These are phyloP conservation scores for Aspergillus texensis DNA, from an alignment of 2,329 filamentous ascomycete genomes.

Conservation along the genomic window DNA sequence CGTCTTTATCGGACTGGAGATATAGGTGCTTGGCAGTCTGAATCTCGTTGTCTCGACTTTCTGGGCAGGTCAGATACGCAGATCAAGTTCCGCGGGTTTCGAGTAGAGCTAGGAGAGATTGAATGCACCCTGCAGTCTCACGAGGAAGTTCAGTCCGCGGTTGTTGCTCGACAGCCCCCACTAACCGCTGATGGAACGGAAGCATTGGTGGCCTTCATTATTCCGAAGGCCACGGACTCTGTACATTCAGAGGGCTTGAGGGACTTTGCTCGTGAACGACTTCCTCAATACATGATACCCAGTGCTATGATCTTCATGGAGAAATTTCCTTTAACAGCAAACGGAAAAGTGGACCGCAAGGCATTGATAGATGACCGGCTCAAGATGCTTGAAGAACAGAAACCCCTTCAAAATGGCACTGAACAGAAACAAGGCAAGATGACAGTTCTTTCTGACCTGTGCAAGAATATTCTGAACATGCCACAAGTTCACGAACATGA, in stretches of 20 bases:
- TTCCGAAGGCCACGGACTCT: neutral
- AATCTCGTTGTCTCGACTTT: conserved; percentile 75
- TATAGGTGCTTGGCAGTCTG: conserved; percentile 68
- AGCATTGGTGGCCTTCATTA: conserved; percentile 7
- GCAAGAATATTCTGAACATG: neutral
- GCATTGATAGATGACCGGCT: conserved; percentile 17
- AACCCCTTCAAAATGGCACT: neutral
- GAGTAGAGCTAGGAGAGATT: conserved; percentile 86
- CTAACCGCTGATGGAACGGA: neutral
- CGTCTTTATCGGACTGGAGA: conserved; percentile 69
- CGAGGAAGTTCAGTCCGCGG: neutral
- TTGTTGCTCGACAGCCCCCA: conserved; percentile 4
- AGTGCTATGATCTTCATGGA: conserved; percentile 63
- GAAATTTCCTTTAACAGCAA: conserved; percentile 69
- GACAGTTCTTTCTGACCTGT: neutral
- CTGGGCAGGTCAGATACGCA: conserved; percentile 77
- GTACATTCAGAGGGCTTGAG: conserved; percentile 53
- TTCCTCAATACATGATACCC: conserved; percentile 73
- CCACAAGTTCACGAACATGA: conserved; percentile 2
- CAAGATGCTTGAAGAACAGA: neutral
- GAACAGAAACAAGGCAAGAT: neutral
- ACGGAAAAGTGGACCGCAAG: conserved; percentile 63
- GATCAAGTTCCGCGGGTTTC: conserved; percentile 86
- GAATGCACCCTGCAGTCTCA: conserved; percentile 65
- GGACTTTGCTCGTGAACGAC: conserved; percentile 66